Evolutionary conservation across 2,329 filamentous ascomycete species (phyloP).

Genomic region (Xylariaceae sp.): DNA sequence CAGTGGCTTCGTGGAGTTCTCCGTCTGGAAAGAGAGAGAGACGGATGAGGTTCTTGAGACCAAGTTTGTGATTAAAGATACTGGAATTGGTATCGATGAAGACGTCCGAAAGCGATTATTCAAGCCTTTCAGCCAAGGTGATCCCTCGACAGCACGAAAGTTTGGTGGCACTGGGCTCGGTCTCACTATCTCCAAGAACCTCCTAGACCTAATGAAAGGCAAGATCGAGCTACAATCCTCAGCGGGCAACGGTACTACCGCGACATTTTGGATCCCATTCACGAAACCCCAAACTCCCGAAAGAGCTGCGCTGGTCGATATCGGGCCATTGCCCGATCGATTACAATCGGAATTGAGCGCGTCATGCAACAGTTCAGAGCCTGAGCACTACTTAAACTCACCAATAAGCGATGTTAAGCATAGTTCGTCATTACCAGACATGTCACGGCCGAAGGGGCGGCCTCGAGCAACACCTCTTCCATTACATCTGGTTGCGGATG

Average conservation of each 20-base stretch:
- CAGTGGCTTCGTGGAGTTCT: slow-evolving; percentile 64
- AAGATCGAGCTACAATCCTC: slow-evolving; percentile 67
- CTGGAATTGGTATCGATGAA: slow-evolving; percentile 77
- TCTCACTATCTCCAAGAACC: slow-evolving; percentile 75
- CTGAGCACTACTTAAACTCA: slow-evolving; percentile 45
- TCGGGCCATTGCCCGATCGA: slow-evolving; percentile 63
- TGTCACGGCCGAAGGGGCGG: slow-evolving; percentile 24
- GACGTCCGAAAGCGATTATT: slow-evolving; percentile 70
- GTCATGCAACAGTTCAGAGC: slow-evolving; percentile 65
- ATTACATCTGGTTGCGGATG: slow-evolving; percentile 25
- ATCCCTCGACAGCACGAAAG: slow-evolving; percentile 72
- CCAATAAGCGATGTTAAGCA: slow-evolving; percentile 34
- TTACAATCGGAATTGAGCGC: slow-evolving; percentile 61
- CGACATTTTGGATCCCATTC: slow-evolving; percentile 74
- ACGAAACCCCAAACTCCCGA: slow-evolving; percentile 57
- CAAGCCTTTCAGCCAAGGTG: slow-evolving; percentile 77
- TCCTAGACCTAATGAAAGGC: slow-evolving; percentile 75
- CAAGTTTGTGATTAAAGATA: slow-evolving; percentile 70
- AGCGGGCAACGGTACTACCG: slow-evolving; percentile 65
- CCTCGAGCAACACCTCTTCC: slow-evolving; percentile 34
- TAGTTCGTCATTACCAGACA: slow-evolving; percentile 24
- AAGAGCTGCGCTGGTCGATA: slow-evolving; percentile 52
- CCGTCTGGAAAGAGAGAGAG: slow-evolving; percentile 60
- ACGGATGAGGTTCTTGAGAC: slow-evolving; percentile 62
- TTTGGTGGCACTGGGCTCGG: slow-evolving; percentile 78